Percentiles rank a stretch among this genome's conserved stretches.
Evolutionary conservation across 139 green algal species (phyloP).

Genomic region (Coelastrella sp.): DNA sequence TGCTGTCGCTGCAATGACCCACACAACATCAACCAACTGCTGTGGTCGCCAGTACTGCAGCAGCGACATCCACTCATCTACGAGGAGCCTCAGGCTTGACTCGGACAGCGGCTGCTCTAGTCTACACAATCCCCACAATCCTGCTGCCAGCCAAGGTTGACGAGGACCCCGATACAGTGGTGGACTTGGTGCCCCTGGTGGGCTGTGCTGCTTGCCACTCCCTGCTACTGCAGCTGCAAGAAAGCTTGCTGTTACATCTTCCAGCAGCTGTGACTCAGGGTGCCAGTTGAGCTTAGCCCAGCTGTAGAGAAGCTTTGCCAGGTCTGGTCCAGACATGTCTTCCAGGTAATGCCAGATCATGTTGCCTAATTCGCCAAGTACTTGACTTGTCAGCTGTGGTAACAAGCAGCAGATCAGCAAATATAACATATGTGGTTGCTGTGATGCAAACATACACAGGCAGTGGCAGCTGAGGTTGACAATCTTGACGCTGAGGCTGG

Average conservation of each 20-base stretch:
- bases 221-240: conserved; percentile 18
- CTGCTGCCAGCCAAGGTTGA: conserved; percentile 28
- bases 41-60: conserved; percentile 5
- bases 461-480: neutral
- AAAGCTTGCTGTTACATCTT: conserved; percentile 24
- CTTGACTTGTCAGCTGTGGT: conserved; percentile 1
- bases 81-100: neutral
- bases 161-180: neutral
- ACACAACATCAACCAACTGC: conserved; percentile 19
- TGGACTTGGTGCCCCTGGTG: neutral
- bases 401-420: neutral
- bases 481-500: no score
- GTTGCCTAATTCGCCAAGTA: conserved; percentile 38
- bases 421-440: neutral
- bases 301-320: conserved; percentile 40
- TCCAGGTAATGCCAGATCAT: conserved; percentile 42
- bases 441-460: neutral
- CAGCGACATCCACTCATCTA: conserved; percentile 16
- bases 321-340: conserved; percentile 31
- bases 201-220: neutral
- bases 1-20: neutral
- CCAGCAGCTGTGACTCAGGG: conserved; percentile 36
- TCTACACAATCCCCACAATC: conserved; percentile 24
- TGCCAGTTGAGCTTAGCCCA: conserved; percentile 41
- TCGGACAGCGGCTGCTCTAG: neutral